Percentiles rank a stretch among this genome's conserved stretches.
Conservation (phyloP, 306 rosid genomes). For the Psophocarpus tetragonolobus region DNA sequence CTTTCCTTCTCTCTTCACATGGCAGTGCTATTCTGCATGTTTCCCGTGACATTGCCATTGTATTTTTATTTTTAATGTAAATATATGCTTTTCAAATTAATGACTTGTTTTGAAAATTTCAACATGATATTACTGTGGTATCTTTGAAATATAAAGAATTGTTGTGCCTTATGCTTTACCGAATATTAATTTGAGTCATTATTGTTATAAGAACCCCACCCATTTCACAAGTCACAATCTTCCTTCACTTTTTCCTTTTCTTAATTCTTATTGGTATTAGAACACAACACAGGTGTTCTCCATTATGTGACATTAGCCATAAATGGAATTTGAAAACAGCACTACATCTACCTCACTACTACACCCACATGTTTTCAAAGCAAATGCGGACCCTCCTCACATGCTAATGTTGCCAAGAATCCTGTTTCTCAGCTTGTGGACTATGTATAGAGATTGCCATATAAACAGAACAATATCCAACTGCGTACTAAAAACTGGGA, state of each 20-base stretch:
- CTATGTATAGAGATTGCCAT: neutral
- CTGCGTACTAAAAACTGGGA: neutral
- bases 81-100: neutral
- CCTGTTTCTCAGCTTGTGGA: neutral
- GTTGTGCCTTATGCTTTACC: neutral
- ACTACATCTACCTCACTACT: neutral
- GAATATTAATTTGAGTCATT: neutral
- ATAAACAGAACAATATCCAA: neutral
- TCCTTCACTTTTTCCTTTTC: neutral
- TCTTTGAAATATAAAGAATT: constrained; percentile 22
- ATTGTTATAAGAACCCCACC: neutral
- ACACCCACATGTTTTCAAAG: too few relatives aligned
- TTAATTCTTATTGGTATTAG: neutral
- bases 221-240: neutral
- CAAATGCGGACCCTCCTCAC: too few relatives aligned
- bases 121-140: constrained; percentile 21
- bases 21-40: constrained; percentile 1
- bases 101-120: constrained; percentile 16
- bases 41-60: constrained; percentile 23
- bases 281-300: constrained; percentile 37
- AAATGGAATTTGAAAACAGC: neutral
- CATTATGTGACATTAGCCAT: neutral
- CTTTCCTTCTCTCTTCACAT: neutral
- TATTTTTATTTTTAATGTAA: constrained; percentile 26
- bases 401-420: too few relatives aligned